These are phyloP conservation scores for Trifolium fragiferum DNA, from an alignment of 306 rosid genomes.

Conservation along the genomic window DNA sequence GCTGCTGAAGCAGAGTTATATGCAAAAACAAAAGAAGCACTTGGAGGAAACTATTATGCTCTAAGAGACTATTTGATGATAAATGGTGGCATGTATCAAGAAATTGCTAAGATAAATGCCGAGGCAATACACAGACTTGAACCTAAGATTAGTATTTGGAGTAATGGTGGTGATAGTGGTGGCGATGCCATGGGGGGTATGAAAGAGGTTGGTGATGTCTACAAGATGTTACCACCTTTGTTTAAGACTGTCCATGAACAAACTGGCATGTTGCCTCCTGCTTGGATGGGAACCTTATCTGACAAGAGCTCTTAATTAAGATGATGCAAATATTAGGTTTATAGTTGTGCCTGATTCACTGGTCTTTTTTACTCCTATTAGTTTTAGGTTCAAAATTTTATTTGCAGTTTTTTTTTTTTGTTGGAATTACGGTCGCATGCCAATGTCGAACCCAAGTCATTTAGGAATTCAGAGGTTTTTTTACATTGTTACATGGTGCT, in stretches of 20 bases:
- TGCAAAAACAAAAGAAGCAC: conserved; percentile 30
- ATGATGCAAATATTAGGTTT: background rate
- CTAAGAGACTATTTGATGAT: conserved; percentile 51
- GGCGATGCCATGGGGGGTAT: background rate
- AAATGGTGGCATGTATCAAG: conserved; percentile 39
- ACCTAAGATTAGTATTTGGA: conserved; percentile 52
- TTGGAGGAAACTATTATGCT: conserved; percentile 32
- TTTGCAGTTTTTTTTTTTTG: too few relatives aligned
- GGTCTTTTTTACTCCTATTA: too few relatives aligned
- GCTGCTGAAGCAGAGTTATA: conserved; percentile 42
- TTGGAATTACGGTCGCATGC: too few relatives aligned
- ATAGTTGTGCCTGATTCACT: background rate
- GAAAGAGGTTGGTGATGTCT: background rate
- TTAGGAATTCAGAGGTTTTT: too few relatives aligned
- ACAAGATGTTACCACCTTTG: conserved; percentile 44
- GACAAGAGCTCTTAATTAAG: background rate
- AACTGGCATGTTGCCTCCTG: conserved; percentile 50
- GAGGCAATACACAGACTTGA: conserved; percentile 46
- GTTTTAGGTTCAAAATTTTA: too few relatives aligned
- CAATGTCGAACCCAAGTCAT: too few relatives aligned
- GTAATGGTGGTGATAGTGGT: background rate
- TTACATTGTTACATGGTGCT: too few relatives aligned
- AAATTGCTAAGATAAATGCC: conserved; percentile 45
- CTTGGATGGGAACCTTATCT: conserved; percentile 47
- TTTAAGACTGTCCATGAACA: conserved; percentile 47